A percentile compares a stretch with the other conserved stretches of the same genome.
Evolutionary conservation across 768 basidiomycete genomes (phyloP).

Genomic region (Nidularia pulvinata): DNA sequence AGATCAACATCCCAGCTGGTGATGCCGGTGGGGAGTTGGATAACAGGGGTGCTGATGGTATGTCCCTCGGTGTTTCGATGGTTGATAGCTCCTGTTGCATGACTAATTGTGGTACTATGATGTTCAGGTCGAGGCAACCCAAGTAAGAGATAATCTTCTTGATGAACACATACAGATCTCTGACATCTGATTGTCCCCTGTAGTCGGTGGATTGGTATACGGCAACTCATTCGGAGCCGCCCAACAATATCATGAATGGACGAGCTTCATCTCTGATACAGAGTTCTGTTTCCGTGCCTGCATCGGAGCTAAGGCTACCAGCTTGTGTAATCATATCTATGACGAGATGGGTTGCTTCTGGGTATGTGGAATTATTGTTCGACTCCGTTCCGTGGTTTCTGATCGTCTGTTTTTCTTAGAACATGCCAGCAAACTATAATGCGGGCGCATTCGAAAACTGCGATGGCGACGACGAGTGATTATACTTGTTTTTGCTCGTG

Average conservation of each 20-base stretch:
- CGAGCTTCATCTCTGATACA: constrained; percentile 71
- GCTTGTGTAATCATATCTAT: constrained; percentile 77
- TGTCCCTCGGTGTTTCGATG: constrained; percentile 3
- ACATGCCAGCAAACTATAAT: constrained; percentile 71
- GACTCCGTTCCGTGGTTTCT: not conserved
- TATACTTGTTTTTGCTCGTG: not conserved
- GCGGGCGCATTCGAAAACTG: constrained; percentile 67
- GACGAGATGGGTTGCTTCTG: constrained; percentile 66
- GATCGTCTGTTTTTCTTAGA: constrained; percentile 38
- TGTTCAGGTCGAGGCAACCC: constrained; percentile 42
- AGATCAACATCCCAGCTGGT: constrained; percentile 49
- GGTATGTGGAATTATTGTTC: constrained; percentile 23
- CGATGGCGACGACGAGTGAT: constrained; percentile 53
- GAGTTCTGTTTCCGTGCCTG: constrained; percentile 79
- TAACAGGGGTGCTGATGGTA: constrained; percentile 66
- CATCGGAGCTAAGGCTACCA: constrained; percentile 51
- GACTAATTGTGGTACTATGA: too few relatives aligned
- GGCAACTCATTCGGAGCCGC: constrained; percentile 54
- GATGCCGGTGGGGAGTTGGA: constrained; percentile 78
- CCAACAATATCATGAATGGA: constrained; percentile 79
- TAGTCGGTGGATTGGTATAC: constrained; percentile 73
- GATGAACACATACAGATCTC: not conserved
- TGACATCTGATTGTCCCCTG: not conserved
- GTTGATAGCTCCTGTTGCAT: too few relatives aligned
- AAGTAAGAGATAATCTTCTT: constrained; percentile 15